A percentile compares a stretch with the other conserved stretches of the same genome.
These are phyloP conservation scores for Gamsiella multidivaricata DNA, from an alignment of 192 early-diverging fungal species.

Conservation along the genomic window DNA sequence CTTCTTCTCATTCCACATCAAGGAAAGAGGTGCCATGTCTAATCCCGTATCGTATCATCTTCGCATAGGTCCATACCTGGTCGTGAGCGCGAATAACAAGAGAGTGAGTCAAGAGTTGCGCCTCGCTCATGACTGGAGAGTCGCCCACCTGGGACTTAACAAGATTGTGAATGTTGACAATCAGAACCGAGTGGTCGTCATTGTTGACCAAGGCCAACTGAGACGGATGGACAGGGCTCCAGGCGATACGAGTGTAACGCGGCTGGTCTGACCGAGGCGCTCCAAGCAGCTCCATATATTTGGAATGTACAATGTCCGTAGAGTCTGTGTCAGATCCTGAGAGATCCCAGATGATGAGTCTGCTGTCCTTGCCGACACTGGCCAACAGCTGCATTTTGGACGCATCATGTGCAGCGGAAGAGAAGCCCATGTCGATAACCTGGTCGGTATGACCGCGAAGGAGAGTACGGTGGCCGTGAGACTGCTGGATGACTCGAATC, in stretches of 20 bases:
- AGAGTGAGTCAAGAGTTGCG: conserved; percentile 35
- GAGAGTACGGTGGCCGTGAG: conserved; percentile 51
- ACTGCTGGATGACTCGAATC: conserved; percentile 51
- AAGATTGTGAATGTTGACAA: conserved; percentile 40
- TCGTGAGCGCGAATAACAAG: conserved; percentile 43
- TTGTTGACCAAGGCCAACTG: conserved; percentile 56
- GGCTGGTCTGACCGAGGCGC: conserved; percentile 35
- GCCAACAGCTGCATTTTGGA: conserved; percentile 30
- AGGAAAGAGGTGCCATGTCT: no score
- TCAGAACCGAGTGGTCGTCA: conserved; percentile 51
- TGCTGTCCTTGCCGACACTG: conserved; percentile 44
- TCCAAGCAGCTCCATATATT: conserved; percentile 37
- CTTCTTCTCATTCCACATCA: no score
- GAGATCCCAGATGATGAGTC: conserved; percentile 47
- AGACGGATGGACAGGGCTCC: conserved; percentile 52
- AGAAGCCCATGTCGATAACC: conserved; percentile 53
- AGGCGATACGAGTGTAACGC: conserved; percentile 54
- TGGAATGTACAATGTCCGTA: conserved; percentile 49
- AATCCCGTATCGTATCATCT: no score
- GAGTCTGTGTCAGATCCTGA: conserved; percentile 41
- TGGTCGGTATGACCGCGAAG: conserved; percentile 53
- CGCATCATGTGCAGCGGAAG: not conserved
- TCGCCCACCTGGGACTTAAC: conserved; percentile 28
- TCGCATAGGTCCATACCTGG: conserved; percentile 32
- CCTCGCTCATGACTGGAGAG: conserved; percentile 27